These are phyloP conservation scores for Austroboletus niveus DNA, from an alignment of 1,284 basidiomycete genomes.

Conservation along the genomic window DNA sequence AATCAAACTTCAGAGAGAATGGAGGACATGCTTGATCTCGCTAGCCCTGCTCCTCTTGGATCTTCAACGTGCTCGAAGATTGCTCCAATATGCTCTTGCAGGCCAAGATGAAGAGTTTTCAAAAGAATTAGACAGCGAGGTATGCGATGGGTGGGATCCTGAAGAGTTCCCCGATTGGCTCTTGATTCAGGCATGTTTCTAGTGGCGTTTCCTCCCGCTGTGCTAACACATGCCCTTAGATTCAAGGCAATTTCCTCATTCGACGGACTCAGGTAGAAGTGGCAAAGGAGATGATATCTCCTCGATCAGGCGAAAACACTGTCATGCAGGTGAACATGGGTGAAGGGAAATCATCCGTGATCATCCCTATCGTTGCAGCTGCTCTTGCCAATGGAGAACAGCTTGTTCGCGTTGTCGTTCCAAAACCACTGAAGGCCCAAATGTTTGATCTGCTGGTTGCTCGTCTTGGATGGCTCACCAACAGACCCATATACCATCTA, in stretches of 20 bases:
- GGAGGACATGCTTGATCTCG: conserved; percentile 25
- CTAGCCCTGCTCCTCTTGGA: conserved; percentile 19
- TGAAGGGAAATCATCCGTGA: no score
- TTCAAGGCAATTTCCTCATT: conserved; percentile 33
- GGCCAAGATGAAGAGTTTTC: no score
- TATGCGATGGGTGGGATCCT: conserved; percentile 11
- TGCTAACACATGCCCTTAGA: no score
- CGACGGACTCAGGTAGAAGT: conserved; percentile 35
- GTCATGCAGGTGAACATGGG: conserved; percentile 35
- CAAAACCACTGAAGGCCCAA: conserved; percentile 31
- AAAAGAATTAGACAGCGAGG: conserved; percentile 17
- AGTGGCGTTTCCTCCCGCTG: no score
- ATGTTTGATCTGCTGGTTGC: conserved; percentile 50
- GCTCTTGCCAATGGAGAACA: conserved; percentile 41
- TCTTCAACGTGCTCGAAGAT: no score
- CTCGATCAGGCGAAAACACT: conserved; percentile 34
- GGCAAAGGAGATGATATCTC: conserved; percentile 46
- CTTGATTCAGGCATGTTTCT: conserved; percentile 38
- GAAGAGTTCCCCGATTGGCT: conserved; percentile 39
- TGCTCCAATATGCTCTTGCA: no score
- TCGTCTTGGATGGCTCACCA: conserved; percentile 42
- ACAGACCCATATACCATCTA: conserved; percentile 45
- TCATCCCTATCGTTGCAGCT: conserved; percentile 41
- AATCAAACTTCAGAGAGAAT: conserved; percentile 12
- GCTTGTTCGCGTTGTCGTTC: conserved; percentile 33